These are phyloP conservation scores for Acer negundo DNA, from an alignment of 345 rosid genomes.

Conservation along the genomic window DNA sequence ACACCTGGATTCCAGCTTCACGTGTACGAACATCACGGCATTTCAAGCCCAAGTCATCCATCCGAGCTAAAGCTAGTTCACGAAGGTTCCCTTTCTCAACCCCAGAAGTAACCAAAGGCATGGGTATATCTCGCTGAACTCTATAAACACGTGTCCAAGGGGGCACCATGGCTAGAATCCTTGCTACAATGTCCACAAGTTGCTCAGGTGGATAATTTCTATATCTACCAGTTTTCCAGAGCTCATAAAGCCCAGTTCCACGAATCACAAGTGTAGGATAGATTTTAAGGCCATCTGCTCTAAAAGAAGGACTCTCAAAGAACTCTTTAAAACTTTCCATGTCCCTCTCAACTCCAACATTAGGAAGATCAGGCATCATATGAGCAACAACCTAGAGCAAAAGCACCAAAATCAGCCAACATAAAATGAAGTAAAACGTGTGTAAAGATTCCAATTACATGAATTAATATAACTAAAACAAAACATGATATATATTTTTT, in stretches of 20 bases:
- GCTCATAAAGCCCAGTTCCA: slow-evolving; percentile 96
- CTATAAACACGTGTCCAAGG: slow-evolving; percentile 99
- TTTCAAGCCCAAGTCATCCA: slow-evolving; percentile 96
- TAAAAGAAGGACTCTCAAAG: slow-evolving; percentile 91
- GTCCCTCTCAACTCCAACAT: slow-evolving; percentile 98
- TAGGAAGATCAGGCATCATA: slow-evolving; percentile 99
- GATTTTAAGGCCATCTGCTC: slow-evolving; percentile 98
- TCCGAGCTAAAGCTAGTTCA: slow-evolving; percentile 92
- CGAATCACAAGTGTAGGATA: slow-evolving; percentile 98
- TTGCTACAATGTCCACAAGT: slow-evolving; percentile 93
- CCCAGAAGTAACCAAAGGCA: slow-evolving; percentile 99
- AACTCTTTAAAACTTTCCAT: slow-evolving; percentile 94
- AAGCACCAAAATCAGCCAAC: slow-evolving; percentile 22
- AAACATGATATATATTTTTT: not conserved
- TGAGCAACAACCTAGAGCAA: slow-evolving; percentile 91
- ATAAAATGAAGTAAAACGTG: not conserved
- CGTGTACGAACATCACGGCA: slow-evolving; percentile 99
- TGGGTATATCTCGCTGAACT: slow-evolving; percentile 98
- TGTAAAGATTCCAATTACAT: not conserved
- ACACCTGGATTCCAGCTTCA: slow-evolving; percentile 98
- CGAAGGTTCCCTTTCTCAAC: slow-evolving; percentile 99
- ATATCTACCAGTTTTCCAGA: slow-evolving; percentile 99
- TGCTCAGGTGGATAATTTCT: slow-evolving; percentile 98
- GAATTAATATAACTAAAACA: not conserved
- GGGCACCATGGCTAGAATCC: slow-evolving; percentile 98